These are phyloP conservation scores for Leptographium procerum DNA, from an alignment of 2,329 filamentous ascomycete genomes.

Conservation along the genomic window DNA sequence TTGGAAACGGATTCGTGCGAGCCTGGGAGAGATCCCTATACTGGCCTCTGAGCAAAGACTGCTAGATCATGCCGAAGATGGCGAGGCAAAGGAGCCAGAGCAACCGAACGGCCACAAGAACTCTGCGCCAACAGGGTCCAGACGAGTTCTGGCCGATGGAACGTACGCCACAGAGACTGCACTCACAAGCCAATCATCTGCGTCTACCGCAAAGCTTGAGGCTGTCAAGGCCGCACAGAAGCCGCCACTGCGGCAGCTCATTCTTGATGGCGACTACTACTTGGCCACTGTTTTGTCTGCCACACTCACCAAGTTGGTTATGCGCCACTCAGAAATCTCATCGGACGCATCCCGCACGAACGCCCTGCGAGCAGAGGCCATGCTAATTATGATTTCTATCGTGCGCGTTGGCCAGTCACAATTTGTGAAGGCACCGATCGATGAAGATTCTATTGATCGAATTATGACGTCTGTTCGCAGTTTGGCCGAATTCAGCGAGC, in stretches of 20 bases:
- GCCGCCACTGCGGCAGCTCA: conserved; percentile 84
- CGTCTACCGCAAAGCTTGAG: conserved; percentile 80
- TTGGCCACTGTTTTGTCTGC: conserved; percentile 90
- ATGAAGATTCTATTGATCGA: conserved; percentile 95
- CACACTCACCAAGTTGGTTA: conserved; percentile 91
- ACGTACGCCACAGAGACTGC: conserved; percentile 97
- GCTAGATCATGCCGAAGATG: conserved; percentile 71
- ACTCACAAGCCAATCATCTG: conserved; percentile 74
- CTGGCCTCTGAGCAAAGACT: conserved; percentile 88
- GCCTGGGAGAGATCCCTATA: conserved; percentile 93
- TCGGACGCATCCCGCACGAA: conserved; percentile 79
- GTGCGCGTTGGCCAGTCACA: conserved; percentile 97
- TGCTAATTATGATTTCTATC: conserved; percentile 99
- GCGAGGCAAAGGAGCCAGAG: conserved; percentile 48
- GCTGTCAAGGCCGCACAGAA: conserved; percentile 96
- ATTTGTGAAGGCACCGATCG: conserved; percentile 93
- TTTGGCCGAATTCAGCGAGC: conserved; percentile 77
- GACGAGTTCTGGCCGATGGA: conserved; percentile 88
- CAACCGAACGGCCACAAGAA: conserved; percentile 73
- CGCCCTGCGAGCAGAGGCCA: conserved; percentile 86
- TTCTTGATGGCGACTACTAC: conserved; percentile 96
- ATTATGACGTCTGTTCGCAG: conserved; percentile 97
- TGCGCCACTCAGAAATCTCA: conserved; percentile 93
- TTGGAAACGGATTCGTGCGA: conserved; percentile 91
- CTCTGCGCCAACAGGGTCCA: conserved; percentile 67